Evolutionary conservation across 202 grass and related monocot genomes (phyloP).

Genomic region (Dendrocalamus latiflorus): DNA sequence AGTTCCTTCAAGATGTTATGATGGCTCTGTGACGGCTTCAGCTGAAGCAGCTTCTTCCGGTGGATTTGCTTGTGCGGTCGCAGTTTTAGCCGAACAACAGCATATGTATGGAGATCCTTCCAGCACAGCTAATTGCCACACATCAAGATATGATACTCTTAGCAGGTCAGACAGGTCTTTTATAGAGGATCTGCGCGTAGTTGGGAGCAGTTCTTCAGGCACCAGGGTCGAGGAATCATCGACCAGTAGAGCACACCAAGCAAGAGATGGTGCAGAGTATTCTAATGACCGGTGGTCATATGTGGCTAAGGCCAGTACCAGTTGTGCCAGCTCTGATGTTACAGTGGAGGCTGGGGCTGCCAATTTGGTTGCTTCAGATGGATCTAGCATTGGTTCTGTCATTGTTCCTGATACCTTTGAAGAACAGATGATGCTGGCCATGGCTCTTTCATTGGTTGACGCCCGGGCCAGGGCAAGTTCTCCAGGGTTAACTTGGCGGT

Average conservation of each 20-base stretch:
- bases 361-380: constrained; percentile 24
- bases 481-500: constrained; percentile 29
- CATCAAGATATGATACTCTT: not conserved
- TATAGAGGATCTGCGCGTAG: constrained; percentile 17
- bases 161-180: constrained; percentile 29
- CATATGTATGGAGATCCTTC: constrained; percentile 47
- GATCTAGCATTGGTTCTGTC: constrained; percentile 18
- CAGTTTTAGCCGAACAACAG: constrained; percentile 76
- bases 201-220: constrained; percentile 29
- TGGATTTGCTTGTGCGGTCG: constrained; percentile 72
- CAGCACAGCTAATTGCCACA: constrained; percentile 6
- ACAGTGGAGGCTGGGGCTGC: constrained; percentile 32
- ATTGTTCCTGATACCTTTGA: constrained; percentile 79
- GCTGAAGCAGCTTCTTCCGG: constrained; percentile 37
- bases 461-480: constrained; percentile 38
- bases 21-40: not conserved
- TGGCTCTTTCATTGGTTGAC: constrained; percentile 71
- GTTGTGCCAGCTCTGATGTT: constrained; percentile 38
- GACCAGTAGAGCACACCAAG: not conserved
- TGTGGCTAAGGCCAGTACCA: constrained; percentile 43
- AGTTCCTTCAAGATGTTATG: constrained; percentile 6
- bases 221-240: constrained; percentile 17
- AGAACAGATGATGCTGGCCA: constrained; percentile 96
- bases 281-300: constrained; percentile 52
- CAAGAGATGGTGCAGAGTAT: constrained; percentile 32